Base-by-base conservation (phyloP, 2,329 filamentous ascomycete genomes). In the Colletotrichum sp. region DNA sequence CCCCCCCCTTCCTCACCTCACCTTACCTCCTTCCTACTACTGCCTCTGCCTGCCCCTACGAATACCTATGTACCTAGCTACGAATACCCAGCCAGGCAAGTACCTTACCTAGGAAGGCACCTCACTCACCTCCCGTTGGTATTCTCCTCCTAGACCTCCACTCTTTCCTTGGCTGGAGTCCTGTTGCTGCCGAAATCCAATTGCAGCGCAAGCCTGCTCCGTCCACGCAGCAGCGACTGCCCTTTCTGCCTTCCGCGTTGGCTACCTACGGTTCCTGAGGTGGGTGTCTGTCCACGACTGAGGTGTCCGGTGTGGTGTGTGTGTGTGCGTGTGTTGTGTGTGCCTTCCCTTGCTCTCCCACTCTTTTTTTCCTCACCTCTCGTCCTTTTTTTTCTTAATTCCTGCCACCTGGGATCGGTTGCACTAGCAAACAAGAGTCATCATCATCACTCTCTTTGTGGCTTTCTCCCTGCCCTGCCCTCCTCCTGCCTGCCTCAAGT, bases 401-500 rank as follows among this genome's bases (percentile, higher is more conserved):
- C 75, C 66, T 70, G 66, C 66, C 72, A 71, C 30, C 66, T 52
- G 66, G 26, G 60, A 64, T 66, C 59, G 44, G 74, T 57, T 76
- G 59, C 65, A 36, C 70, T 34, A 72, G 59, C 57, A 69, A 69
- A 69, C 70, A 72, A 67, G 68, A 62, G 39, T 70, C 55, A 62
- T 76, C 74, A 73, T 72, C 72, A 75, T 77, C 75, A 77, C 36
- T 67, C 67, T 66, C 71, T 71, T 71, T 68, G 71, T 77, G 60
- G 52, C 65, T 62, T 57, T 32, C 59, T 75, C 63, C 71, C 72
- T 75, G 66, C 71, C 34, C 26, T 59, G 21, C 68, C 34, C 55
- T 59, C 10, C 28, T 59, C 55, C 26, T 60, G 28, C 60, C 30
- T 65, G 9, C 21, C 24, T 44, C 63, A 21, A 44, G n/a, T 63